Evolutionary conservation across 306 rosid genomes (phyloP), one percentile per base, ranked within the genome.

Genomic region (Quercus mongolica): DNA sequence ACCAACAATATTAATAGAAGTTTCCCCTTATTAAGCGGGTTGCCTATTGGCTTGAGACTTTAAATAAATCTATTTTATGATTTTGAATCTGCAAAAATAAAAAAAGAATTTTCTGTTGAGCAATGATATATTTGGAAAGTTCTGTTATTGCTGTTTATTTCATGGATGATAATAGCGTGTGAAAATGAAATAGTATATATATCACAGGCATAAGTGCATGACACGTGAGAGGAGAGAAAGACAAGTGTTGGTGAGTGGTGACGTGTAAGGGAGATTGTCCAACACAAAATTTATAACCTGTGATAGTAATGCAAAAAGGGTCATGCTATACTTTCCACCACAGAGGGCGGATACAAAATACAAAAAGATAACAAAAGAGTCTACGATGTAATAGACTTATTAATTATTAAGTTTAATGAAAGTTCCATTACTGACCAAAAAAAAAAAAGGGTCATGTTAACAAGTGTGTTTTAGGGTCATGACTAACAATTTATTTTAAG

Each of bases 401-500:
- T 21, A 21, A 21, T 21, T 21, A 21, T 21, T 21, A 21, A 21
- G 21, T 21, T 21, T 21, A 21, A 21, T 21, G 21, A 21, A 21
- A 21, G 21, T 21, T 21, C 21, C 21, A 21, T 21, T 21, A 21
- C 21, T 21, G 21, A 21, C 21, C 21, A 0, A 21, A 21, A 21
- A 21, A 21, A 21, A 0, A 41, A 8, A 41, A 38, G 0, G 0
- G 2, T 38, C 0, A 6, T 1, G 2, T 6, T 38, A 0, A 6
- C 2, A 0, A 38, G 0, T 38, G 0, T 38, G 1, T 1, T 0
- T 6, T 6, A 7, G 0, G 0, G 0, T 0, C 2, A 38, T 38
- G 0, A 0, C 0, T 41, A 41, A 41, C 0, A 2, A 41, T 8
- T 0, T 41, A 41, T 8, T 41, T 2, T 0, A 0, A 7, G 0